Evolutionary conservation across 2,329 filamentous ascomycete species (phyloP).

Genomic region (Biscogniauxia marginata): DNA sequence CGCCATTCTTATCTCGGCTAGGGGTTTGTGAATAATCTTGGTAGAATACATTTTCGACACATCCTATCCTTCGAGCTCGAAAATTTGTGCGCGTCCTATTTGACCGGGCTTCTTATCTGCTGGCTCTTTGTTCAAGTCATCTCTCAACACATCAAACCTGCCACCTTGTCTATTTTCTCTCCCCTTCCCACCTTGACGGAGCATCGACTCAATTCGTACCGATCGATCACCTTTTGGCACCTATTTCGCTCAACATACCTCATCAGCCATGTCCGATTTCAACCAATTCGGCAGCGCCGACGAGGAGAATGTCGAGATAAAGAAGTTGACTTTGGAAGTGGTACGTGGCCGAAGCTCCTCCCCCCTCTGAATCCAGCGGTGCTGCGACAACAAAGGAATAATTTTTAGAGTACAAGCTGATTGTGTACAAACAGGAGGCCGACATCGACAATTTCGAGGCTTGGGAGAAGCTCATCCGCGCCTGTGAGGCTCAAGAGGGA

Average conservation of each 20-base stretch:
- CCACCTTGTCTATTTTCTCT: background rate
- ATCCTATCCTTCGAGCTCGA: background rate
- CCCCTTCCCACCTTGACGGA: background rate
- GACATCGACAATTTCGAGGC: slow-evolving; percentile 90
- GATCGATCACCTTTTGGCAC: background rate
- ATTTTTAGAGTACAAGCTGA: slow-evolving; percentile 13
- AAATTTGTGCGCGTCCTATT: background rate
- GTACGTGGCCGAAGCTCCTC: slow-evolving; percentile 50
- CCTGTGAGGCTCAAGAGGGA: slow-evolving; percentile 81
- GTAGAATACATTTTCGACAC: background rate
- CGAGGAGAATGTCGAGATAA: slow-evolving; percentile 80
- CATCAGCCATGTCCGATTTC: slow-evolving; percentile 64
- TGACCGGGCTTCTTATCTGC: background rate
- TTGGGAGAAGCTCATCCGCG: slow-evolving; percentile 89
- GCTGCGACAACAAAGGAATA: background rate
- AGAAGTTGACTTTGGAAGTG: slow-evolving; percentile 73
- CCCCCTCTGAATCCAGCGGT: background rate
- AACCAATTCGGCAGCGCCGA: slow-evolving; percentile 68
- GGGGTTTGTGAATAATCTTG: background rate
- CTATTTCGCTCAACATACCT: background rate
- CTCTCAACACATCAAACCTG: no score
- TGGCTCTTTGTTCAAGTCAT: background rate
- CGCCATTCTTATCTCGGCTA: background rate
- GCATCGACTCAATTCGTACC: background rate
- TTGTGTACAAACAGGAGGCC: slow-evolving; percentile 43